Conservation (phyloP, 2,329 filamentous ascomycete genomes). For the Aspergillus sp. region DNA sequence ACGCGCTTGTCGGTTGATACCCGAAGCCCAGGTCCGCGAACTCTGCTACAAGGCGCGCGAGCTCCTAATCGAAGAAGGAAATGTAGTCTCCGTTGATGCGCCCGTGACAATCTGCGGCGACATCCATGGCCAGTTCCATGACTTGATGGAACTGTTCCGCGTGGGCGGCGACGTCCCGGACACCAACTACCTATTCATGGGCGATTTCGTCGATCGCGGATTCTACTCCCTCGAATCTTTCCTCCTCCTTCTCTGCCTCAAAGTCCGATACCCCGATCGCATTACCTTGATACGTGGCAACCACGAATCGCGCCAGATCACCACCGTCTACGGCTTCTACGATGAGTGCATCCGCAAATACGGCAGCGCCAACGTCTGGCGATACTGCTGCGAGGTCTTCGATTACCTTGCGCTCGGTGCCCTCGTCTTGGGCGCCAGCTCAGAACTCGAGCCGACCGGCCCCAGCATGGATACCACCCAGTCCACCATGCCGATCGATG, state of each 20-base stretch:
- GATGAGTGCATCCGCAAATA: conserved; percentile 97
- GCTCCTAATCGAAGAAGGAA: conserved; percentile 94
- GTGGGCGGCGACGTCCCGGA: conserved; percentile 93
- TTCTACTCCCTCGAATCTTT: conserved; percentile 99
- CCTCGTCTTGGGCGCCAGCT: conserved; percentile 81
- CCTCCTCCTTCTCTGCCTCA: conserved; percentile 89
- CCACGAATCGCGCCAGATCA: conserved; percentile 95
- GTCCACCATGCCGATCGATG: conserved; percentile 56
- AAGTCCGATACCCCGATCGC: conserved; percentile 94
- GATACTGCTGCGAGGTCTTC: conserved; percentile 96
- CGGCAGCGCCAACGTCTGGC: conserved; percentile 94
- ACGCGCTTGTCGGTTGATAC: conserved; percentile 92
- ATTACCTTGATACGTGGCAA: conserved; percentile 96
- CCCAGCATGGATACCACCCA: conserved; percentile 50
- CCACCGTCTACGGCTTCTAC: conserved; percentile 97
- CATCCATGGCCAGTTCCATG: conserved; percentile 95
- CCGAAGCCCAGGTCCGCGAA: conserved; percentile 91
- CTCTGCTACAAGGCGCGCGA: conserved; percentile 97
- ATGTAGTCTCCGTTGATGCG: conserved; percentile 92
- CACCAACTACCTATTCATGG: conserved; percentile 97
- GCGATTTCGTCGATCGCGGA: conserved; percentile 95
- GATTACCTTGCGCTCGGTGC: conserved; percentile 93
- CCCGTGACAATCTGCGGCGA: conserved; percentile 97
- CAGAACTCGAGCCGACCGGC: conserved; percentile 62
- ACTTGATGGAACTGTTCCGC: conserved; percentile 93